Evolutionary conservation across 306 rosid genomes (phyloP), one percentile per base, ranked within the genome.

Genomic region (Canavalia ensiformis): DNA sequence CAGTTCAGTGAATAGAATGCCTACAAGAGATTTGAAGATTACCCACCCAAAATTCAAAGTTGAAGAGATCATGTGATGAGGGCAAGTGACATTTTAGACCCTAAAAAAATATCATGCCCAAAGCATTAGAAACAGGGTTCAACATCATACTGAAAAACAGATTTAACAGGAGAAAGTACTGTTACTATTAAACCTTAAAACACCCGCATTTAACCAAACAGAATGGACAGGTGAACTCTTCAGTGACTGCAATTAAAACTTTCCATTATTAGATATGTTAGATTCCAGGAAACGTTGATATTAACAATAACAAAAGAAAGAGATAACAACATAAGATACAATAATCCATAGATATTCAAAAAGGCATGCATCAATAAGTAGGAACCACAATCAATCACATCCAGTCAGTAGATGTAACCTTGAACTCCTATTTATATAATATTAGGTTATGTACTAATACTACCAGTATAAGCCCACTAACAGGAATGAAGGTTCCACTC

Each of bases 11-110:
- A 82, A 63, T 37, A 37, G 29, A 79, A 78, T 30, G 34, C 42
- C 51, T 6, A 60, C 64, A 80, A 83, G 78, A 46, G 62, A 82
- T 30, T 68, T 47, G 51, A 73, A 72, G 81, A 85, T 60, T 75
- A 90, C 98, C 65, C 42, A 93, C 98, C 98, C 98, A 93, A 85
- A 93, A 93, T 79, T 91, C 97, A 81, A 90, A 93, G 89, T 86
- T 87, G 94, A 93, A 91, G 86, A 90, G 94, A 86, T 93, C 97
- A 69, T 93, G 98, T 42, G 96, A 89, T 12, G 94, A 83, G 66
- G 83, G 59, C 88, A 93, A 77, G 89, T 93, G 98, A 91, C 8
- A 84, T 89, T 90, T 88, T 60, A 93, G 82, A 85, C 98, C 98
- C 98, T 93, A 83, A 77, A 80, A 70, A 86, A 18, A 63, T 62